Evolutionary conservation across 345 rosid species (phyloP).

Genomic region (Lepidium aucheri): DNA sequence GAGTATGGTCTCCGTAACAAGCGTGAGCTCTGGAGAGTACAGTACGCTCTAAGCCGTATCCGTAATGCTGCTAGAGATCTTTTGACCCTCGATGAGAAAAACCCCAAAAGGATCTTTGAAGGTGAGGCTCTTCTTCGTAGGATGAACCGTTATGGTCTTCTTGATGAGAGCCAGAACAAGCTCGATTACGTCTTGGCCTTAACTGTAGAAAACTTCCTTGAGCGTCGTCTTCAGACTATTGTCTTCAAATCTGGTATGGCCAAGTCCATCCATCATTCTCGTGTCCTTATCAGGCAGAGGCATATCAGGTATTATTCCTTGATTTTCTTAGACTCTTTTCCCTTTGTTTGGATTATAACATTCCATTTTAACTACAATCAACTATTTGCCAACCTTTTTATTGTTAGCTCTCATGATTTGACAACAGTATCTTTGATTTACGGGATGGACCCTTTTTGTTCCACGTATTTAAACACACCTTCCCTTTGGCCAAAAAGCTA

Average conservation of each 20-base stretch:
- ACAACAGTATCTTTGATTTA: background rate
- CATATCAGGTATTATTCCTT: conserved; percentile 38
- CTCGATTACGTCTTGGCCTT: conserved; percentile 66
- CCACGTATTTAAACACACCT: background rate
- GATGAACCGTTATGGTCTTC: conserved; percentile 54
- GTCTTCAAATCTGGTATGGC: conserved; percentile 71
- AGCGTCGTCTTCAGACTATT: conserved; percentile 57
- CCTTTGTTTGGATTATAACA: too few species aligned
- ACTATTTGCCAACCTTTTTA: too few species aligned
- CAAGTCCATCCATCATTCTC: conserved; percentile 58
- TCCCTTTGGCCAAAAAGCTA: too few species aligned
- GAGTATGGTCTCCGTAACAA: conserved; percentile 59
- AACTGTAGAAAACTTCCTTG: conserved; percentile 68
- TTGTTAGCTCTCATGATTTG: background rate
- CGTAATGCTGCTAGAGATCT: conserved; percentile 59
- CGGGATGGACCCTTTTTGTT: too few species aligned
- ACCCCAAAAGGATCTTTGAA: conserved; percentile 47
- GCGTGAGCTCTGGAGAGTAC: conserved; percentile 71
- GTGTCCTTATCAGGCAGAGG: conserved; percentile 64
- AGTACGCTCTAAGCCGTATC: conserved; percentile 49
- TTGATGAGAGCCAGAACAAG: conserved; percentile 72
- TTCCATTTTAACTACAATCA: too few species aligned
- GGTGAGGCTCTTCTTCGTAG: conserved; percentile 56
- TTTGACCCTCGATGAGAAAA: conserved; percentile 57
- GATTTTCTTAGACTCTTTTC: too few species aligned